Conservation (phyloP, 306 rosid species). For the Abrus pulchellus region DNA sequence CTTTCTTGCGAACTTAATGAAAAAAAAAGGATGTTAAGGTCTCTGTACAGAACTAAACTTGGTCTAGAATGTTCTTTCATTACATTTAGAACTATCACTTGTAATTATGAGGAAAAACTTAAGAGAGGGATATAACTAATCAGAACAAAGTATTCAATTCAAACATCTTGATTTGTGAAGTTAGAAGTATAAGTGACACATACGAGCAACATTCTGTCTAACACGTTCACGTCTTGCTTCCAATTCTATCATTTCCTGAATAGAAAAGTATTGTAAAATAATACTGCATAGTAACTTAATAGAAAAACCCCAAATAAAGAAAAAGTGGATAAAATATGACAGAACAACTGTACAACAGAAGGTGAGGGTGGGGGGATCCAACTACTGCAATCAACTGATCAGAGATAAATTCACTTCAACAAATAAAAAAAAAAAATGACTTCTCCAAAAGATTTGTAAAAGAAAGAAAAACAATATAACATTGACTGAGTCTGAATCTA, state of each 20-base stretch:
- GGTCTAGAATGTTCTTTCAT: conserved; percentile 18
- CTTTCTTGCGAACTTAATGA: conserved; percentile 81
- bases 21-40: conserved; percentile 46
- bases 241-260: conserved; percentile 81
- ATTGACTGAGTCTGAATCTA: not conserved
- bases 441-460: not conserved
- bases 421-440: not conserved
- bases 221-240: conserved; percentile 90
- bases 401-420: conserved; percentile 10
- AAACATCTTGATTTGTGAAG: conserved; percentile 34
- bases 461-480: not conserved
- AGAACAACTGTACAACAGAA: not conserved
- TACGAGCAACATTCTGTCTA: conserved; percentile 88
- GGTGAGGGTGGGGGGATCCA: not conserved
- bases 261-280: conserved; percentile 42
- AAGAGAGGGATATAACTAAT: conserved; percentile 9
- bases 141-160: conserved; percentile 43
- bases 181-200: conserved; percentile 49
- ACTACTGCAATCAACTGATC: conserved; percentile 17
- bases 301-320: not conserved
- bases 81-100: conserved; percentile 36
- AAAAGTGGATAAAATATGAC: not conserved
- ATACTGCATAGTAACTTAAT: not conserved
- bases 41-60: conserved; percentile 37
- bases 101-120: conserved; percentile 9